These are phyloP conservation scores for Calycina marina DNA, from an alignment of 2,329 filamentous ascomycete species.

Conservation along the genomic window DNA sequence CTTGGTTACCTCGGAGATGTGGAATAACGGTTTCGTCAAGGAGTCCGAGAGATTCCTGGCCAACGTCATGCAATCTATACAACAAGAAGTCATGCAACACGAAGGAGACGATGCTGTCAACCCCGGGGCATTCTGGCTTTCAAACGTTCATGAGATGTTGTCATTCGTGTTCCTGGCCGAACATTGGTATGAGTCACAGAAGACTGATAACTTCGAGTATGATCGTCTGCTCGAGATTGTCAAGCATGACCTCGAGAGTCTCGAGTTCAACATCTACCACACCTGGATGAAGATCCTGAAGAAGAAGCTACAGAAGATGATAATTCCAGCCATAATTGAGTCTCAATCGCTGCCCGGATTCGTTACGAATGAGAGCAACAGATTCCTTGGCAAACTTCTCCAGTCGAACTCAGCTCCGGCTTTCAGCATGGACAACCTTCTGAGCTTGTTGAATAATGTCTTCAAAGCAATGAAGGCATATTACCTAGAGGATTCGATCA, in stretches of 20 bases:
- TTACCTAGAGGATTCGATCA: conserved; percentile 90
- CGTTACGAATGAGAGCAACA: conserved; percentile 95
- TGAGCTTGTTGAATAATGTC: conserved; percentile 90
- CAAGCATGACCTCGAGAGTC: conserved; percentile 93
- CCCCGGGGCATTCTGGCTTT: conserved; percentile 95
- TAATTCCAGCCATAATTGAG: conserved; percentile 97
- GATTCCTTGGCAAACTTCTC: conserved; percentile 93
- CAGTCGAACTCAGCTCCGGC: conserved; percentile 80
- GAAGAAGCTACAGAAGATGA: conserved; percentile 99
- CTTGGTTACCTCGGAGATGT: conserved; percentile 98
- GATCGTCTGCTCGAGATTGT: conserved; percentile 95
- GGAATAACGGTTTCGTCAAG: conserved; percentile 99
- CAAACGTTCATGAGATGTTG: conserved; percentile 98
- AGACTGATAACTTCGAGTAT: conserved; percentile 98
- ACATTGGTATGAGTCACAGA: conserved; percentile 98
- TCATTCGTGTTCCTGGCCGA: conserved; percentile 98
- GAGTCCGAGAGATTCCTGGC: conserved; percentile 97
- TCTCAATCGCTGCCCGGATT: conserved; percentile 96
- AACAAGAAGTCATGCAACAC: conserved; percentile 98
- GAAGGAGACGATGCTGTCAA: conserved; percentile 96
- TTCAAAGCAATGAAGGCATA: conserved; percentile 99
- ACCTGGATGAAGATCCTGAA: conserved; percentile 99
- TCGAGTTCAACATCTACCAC: conserved; percentile 99
- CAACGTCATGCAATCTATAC: conserved; percentile 99
- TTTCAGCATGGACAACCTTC: conserved; percentile 99